These are phyloP conservation scores for Olyra latifolia DNA, from an alignment of 176 grass and related monocot genomes.

Conservation along the genomic window DNA sequence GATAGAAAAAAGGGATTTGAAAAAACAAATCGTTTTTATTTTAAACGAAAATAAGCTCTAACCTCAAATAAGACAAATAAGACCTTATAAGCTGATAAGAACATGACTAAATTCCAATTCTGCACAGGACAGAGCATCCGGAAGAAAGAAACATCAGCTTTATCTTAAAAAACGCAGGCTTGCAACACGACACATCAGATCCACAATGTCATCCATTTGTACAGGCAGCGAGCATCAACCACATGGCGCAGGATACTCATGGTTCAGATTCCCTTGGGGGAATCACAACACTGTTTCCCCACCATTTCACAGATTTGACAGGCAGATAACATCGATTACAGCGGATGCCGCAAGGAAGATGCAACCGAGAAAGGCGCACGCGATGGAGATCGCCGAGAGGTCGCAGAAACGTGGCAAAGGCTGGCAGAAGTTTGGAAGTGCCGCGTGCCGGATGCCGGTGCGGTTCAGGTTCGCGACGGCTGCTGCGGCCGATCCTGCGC, in stretches of 20 bases:
- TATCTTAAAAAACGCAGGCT: neutral
- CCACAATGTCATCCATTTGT: neutral
- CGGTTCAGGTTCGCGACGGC: conserved; percentile 74
- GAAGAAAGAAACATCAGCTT: neutral
- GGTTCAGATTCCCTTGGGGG: neutral
- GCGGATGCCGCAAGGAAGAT: conserved; percentile 44
- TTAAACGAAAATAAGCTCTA: too few species aligned
- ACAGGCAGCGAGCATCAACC: neutral
- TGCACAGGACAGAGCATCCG: neutral
- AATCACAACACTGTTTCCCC: neutral
- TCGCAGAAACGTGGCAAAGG: conserved; percentile 74
- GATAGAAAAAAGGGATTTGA: too few species aligned
- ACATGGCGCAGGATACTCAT: neutral
- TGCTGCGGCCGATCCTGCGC: conserved; percentile 62
- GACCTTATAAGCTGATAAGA: too few species aligned
- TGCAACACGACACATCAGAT: neutral
- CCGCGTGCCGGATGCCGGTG: conserved; percentile 60
- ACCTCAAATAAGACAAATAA: too few species aligned
- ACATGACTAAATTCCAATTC: neutral
- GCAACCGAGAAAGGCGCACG: conserved; percentile 61
- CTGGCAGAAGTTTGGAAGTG: conserved; percentile 77
- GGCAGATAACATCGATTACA: conserved; percentile 55
- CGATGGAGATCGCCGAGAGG: conserved; percentile 58
- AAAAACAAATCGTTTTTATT: too few species aligned
- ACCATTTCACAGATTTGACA: conserved; percentile 40